Base-by-base conservation (phyloP, 2,329 filamentous ascomycete species). In the Ophiobolus disseminans region DNA sequence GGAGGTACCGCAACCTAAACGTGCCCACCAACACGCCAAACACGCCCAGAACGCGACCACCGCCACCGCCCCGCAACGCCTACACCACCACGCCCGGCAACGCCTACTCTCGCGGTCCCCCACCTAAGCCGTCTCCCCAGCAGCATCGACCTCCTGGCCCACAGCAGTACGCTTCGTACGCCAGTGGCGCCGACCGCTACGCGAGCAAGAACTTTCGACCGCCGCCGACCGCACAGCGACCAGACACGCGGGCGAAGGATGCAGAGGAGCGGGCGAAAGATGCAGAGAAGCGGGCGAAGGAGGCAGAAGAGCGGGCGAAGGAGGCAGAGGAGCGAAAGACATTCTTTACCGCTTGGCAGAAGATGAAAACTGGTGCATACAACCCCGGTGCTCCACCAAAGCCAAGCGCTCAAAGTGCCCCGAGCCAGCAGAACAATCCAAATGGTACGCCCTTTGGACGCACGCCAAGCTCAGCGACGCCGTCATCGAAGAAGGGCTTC, bases 401-500 rank as follows among this genome's bases (percentile, higher is more conserved):
- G n/a, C 39, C 53, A 8, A 48, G 17, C 21, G 42, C 30, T n/a
- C 32, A 53, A 22, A 49, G 39, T n/a, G 25, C 50, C 37, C 28
- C 22, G 10, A 45, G 23, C 36, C 55, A 53, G 25, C 40, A 53
- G 16, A 60, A 60, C 45, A 73, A 72, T 22, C 69, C 69, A 5
- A 71, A 72, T 26, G 70, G 72, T 36, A 63, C 74, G 6, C 68
- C 68, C 3, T 69, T 76, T 48, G 65, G 65, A 16, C 70, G 74
- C 16, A 75, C 66, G 39, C 68, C 71, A 34, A 75, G 72, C 40
- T 69, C 71, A 3, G 65, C 70, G 41, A 73, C 76, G 3, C 80
- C 81, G 28, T 82, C 77, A 58, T 79, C 76, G 57, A 82, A 76
- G 63, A 73, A 76, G 35, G 83, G 82, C 4, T 86, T 85, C 61